A percentile compares a stretch with the other conserved stretches of the same genome.
These are phyloP conservation scores for Spathaspora hagerdaliae DNA, from an alignment of 805 yeast genomes.

Conservation along the genomic window DNA sequence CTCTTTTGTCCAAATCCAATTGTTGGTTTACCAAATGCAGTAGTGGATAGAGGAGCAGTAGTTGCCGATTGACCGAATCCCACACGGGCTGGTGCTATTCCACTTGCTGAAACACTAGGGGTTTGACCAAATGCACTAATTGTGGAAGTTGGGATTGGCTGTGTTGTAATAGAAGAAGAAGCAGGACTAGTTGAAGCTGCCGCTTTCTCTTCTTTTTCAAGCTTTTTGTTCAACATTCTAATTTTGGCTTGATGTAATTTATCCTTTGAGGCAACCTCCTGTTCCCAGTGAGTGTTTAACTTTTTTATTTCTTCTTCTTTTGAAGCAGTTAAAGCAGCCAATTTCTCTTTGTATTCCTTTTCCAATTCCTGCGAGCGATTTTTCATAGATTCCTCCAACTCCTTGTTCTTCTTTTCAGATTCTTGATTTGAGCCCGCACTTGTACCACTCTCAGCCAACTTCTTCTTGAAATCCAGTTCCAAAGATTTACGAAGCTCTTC, in stretches of 20 bases:
- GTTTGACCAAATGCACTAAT: neutral
- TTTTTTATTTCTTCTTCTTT: constrained; percentile 16
- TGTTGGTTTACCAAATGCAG: neutral
- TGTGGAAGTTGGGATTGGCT: neutral
- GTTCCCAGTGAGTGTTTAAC: constrained; percentile 13
- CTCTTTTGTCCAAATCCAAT: neutral
- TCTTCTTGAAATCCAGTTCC: constrained; percentile 18
- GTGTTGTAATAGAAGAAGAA: neutral
- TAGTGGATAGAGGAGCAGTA: neutral
- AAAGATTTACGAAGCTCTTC: constrained; percentile 2
- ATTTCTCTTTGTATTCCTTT: constrained; percentile 25
- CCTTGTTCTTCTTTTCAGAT: constrained; percentile 18
- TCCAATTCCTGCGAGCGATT: constrained; percentile 32
- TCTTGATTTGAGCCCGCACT: constrained; percentile 15
- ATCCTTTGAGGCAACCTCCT: constrained; percentile 39
- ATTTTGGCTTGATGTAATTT: constrained; percentile 58
- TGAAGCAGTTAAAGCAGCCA: constrained; percentile 9
- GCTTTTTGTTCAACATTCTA: constrained; percentile 49
- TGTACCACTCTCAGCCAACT: constrained; percentile 26
- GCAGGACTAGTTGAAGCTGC: constrained; percentile 3
- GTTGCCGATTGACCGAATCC: neutral
- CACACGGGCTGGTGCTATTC: neutral
- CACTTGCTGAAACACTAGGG: neutral
- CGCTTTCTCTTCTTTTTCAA: constrained; percentile 47
- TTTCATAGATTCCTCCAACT: constrained; percentile 14